Percentiles rank a stretch among this genome's conserved stretches.
phyloP scores from a whole-genome alignment of 441 rosid species.

The Corymbia citriodora region DNA sequence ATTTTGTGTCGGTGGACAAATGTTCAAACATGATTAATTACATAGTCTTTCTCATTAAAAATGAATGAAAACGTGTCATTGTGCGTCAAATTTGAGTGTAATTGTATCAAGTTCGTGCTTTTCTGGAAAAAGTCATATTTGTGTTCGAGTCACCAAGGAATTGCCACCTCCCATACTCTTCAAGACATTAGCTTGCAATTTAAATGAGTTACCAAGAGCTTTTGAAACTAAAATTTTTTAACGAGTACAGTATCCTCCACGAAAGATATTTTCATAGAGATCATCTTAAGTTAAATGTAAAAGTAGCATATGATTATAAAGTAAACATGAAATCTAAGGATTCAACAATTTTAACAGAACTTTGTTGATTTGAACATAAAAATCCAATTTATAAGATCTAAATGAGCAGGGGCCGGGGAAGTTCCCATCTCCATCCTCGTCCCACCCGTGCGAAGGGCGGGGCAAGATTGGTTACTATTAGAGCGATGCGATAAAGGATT shows the following conservation, averaged over 20 bases:
- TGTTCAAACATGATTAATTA: accelerated
- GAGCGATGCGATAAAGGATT: too few species aligned
- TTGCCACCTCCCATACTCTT: not conserved
- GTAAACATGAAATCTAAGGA: too few species aligned
- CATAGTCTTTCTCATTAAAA: not conserved
- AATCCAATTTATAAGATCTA: too few species aligned
- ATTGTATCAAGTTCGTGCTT: not conserved
- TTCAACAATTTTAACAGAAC: too few species aligned
- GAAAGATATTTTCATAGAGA: not conserved
- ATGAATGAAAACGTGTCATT: not conserved
- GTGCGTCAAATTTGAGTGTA: not conserved
- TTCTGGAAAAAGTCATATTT: not conserved
- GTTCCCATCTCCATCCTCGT: too few species aligned
- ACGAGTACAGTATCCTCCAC: not conserved
- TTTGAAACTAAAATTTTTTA: not conserved
- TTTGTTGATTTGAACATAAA: too few species aligned
- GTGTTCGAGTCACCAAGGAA: not conserved
- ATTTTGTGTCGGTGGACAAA: accelerated
- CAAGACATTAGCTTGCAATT: not conserved
- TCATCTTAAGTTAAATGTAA: not conserved
- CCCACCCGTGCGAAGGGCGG: too few species aligned
- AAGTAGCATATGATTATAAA: too few species aligned
- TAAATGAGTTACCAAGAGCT: not conserved
- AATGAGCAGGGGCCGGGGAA: too few species aligned
- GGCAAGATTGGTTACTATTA: too few species aligned